Conservation (phyloP, 495 filamentous ascomycete species). For the Tuber magnatum region DNA sequence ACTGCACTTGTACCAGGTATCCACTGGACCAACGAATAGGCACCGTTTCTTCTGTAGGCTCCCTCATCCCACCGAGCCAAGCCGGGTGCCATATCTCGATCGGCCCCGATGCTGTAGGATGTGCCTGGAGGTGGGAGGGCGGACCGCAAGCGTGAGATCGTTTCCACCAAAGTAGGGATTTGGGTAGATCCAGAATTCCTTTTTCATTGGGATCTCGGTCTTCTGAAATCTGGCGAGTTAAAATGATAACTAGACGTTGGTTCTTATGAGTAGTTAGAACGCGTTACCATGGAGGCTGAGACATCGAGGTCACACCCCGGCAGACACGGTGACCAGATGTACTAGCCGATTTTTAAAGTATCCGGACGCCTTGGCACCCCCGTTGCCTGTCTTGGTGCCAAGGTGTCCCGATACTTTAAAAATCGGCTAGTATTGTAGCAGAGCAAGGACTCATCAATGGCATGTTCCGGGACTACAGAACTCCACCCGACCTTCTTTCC, state of each 20-base stretch:
- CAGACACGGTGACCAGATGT: background rate
- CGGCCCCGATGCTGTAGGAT: background rate
- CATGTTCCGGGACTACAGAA: background rate
- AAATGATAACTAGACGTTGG: background rate
- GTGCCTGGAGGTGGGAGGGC: background rate
- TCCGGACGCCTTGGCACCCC: no score
- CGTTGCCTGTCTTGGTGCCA: no score
- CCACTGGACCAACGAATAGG: background rate
- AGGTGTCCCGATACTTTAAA: no score
- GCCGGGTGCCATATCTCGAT: background rate
- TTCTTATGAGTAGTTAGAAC: background rate
- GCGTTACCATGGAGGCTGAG: background rate
- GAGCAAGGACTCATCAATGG: background rate
- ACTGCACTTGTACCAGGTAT: background rate
- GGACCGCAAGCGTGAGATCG: background rate
- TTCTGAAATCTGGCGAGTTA: background rate
- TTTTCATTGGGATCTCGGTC: background rate
- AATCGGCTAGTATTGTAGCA: no score
- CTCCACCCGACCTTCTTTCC: background rate
- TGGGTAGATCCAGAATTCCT: no score
- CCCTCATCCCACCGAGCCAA: background rate
- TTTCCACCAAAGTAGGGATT: background rate
- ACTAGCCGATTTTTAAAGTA: no score
- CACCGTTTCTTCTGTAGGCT: no score
- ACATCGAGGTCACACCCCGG: background rate